Conservation (phyloP, 176 grass and related monocot genomes). For the Carex scoparia region DNA sequence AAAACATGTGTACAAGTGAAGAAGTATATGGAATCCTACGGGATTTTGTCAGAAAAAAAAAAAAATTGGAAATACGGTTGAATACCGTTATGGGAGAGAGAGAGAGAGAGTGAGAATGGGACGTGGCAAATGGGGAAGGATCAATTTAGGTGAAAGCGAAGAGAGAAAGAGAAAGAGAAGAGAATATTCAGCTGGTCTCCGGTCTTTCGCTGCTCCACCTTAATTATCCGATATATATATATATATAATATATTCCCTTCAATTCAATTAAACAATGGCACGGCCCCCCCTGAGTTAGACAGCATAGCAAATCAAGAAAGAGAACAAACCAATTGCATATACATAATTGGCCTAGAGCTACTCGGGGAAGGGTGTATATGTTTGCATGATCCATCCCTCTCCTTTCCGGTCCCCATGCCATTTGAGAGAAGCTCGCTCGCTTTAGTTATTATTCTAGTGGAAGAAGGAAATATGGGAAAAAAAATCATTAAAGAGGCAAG, state of each 20-base stretch:
- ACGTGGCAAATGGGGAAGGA: conserved; percentile 15
- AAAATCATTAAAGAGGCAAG: neutral
- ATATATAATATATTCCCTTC: neutral
- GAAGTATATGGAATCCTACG: neutral
- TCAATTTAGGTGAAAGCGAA: neutral
- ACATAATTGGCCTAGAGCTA: conserved; percentile 13
- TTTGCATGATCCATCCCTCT: neutral
- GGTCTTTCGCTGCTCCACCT: neutral
- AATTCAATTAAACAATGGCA: conserved; percentile 14
- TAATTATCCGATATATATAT: neutral
- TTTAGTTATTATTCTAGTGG: neutral
- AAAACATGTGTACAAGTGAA: neutral
- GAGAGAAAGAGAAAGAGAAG: neutral
- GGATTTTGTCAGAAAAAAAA: neutral
- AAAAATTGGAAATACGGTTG: neutral
- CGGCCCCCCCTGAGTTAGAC: neutral
- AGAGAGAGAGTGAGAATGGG: neutral
- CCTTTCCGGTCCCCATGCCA: neutral
- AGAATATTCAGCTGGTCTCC: conserved; percentile 11
- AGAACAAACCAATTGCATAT: neutral
- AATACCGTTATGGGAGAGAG: neutral
- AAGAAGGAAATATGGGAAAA: neutral
- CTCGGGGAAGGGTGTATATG: conserved; percentile 15
- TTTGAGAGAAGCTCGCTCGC: neutral
- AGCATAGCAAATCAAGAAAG: neutral